Conservation (phyloP, 768 basidiomycete genomes). For the Termitomyces sp. region DNA sequence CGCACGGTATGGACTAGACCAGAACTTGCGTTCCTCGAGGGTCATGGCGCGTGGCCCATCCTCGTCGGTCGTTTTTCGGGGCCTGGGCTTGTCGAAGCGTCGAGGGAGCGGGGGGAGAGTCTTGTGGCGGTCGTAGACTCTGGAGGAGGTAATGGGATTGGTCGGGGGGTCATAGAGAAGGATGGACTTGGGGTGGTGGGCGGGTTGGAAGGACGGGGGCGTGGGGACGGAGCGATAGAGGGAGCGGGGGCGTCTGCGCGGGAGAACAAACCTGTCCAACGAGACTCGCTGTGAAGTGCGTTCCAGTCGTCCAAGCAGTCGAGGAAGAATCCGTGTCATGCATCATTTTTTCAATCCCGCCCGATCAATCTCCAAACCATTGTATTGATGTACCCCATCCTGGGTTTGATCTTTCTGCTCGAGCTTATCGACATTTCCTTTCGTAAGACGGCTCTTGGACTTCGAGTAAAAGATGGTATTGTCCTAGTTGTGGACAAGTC, state of each 20-base stretch:
- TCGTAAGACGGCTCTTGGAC: constrained; percentile 88
- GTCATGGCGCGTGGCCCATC: constrained; percentile 59
- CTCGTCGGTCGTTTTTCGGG: constrained; percentile 15
- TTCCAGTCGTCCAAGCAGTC: constrained; percentile 45
- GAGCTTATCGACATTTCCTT: not conserved
- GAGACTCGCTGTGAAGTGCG: constrained; percentile 20
- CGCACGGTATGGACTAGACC: constrained; percentile 76
- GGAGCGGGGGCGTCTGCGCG: constrained; percentile 25
- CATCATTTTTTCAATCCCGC: not conserved
- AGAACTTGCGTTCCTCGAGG: constrained; percentile 58
- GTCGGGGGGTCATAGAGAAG: constrained; percentile 42
- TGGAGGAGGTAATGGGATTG: constrained; percentile 54
- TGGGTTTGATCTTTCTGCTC: constrained; percentile 51
- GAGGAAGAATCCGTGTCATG: constrained; percentile 74
- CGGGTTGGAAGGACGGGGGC: constrained; percentile 43
- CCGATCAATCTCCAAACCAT: not conserved
- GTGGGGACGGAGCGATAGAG: constrained; percentile 32
- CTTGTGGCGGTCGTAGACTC: constrained; percentile 54
- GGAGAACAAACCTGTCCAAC: constrained; percentile 23
- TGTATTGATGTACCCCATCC: constrained; percentile 45
- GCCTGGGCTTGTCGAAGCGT: constrained; percentile 8
- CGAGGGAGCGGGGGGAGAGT: constrained; percentile 45
- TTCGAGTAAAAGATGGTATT: constrained; percentile 92
- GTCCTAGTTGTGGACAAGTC: constrained; percentile 97
- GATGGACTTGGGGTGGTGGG: constrained; percentile 51